phyloP scores from a whole-genome alignment of 208 protist genomes.

The Ichthyophonus hoferi region DNA sequence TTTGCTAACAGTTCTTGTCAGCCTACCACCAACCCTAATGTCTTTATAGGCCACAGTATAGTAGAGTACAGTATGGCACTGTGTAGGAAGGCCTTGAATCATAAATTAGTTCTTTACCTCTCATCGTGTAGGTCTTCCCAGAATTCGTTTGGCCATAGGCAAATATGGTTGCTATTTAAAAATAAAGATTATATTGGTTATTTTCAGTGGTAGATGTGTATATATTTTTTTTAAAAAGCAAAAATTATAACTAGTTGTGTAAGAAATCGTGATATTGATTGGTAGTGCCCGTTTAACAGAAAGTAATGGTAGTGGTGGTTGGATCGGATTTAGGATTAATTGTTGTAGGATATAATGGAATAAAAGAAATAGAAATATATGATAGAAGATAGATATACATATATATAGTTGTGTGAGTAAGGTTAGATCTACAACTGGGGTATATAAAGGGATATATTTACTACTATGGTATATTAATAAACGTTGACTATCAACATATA shows the following conservation, averaged over 20 bases:
- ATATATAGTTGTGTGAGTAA: not conserved
- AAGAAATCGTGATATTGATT: not conserved
- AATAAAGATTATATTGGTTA: not conserved
- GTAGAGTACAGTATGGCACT: no score
- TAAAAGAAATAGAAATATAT: not conserved
- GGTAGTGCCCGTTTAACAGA: not conserved
- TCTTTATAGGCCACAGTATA: no score
- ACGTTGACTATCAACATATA: not conserved
- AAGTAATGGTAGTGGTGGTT: not conserved
- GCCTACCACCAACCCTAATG: no score
- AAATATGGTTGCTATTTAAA: conserved; percentile 58
- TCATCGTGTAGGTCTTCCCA: conserved; percentile 74
- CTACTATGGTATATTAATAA: not conserved
- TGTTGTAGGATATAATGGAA: not conserved
- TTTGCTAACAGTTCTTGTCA: no score
- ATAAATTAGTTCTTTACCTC: no score
- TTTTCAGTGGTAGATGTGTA: not conserved
- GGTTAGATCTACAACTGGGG: not conserved
- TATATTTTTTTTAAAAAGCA: not conserved
- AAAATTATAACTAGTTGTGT: not conserved
- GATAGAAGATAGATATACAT: not conserved
- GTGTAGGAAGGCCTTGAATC: no score
- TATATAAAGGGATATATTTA: not conserved
- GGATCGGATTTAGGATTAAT: not conserved
- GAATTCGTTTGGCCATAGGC: conserved; percentile 70